These are phyloP conservation scores for Sclerotinia subarctica DNA, from an alignment of 2,329 filamentous ascomycete species.

Conservation along the genomic window DNA sequence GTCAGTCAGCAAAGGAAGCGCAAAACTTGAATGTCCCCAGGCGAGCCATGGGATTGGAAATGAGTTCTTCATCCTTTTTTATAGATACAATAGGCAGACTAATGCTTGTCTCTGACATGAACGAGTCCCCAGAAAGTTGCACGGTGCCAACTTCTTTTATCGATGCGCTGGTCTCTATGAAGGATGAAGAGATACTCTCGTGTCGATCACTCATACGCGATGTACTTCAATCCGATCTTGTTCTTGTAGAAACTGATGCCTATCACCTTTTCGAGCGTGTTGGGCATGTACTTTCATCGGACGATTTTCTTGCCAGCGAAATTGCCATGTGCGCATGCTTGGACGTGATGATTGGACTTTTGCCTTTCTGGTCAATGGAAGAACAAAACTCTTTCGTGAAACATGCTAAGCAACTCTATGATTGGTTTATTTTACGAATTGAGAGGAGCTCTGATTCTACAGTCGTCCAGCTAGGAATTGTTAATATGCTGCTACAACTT, in stretches of 20 bases:
- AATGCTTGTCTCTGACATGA: slow-evolving; percentile 30
- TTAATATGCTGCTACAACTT: slow-evolving; percentile 66
- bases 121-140: slow-evolving; percentile 23
- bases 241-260: slow-evolving; percentile 48
- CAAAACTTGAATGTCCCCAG: slow-evolving; percentile 43
- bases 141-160: slow-evolving; percentile 52
- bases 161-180: slow-evolving; percentile 48
- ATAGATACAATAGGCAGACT: slow-evolving; percentile 29
- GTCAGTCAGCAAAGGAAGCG: slow-evolving; percentile 43
- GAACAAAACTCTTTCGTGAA: slow-evolving; percentile 55
- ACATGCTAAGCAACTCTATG: slow-evolving; percentile 72
- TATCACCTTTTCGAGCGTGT: slow-evolving; percentile 49
- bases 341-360: slow-evolving; percentile 57
- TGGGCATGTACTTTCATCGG: slow-evolving; percentile 51
- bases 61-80: slow-evolving; percentile 33
- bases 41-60: slow-evolving; percentile 34
- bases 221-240: slow-evolving; percentile 52
- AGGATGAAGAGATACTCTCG: slow-evolving; percentile 53
- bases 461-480: slow-evolving; percentile 63
- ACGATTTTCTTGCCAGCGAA: slow-evolving; percentile 71
- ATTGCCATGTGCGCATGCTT: slow-evolving; percentile 65
- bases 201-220: slow-evolving; percentile 51
- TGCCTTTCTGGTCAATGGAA: slow-evolving; percentile 30
- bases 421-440: slow-evolving; percentile 67
- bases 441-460: slow-evolving; percentile 67